Base-by-base conservation (phyloP, 192 early-diverging fungal species). In the Mortierella hygrophila region DNA sequence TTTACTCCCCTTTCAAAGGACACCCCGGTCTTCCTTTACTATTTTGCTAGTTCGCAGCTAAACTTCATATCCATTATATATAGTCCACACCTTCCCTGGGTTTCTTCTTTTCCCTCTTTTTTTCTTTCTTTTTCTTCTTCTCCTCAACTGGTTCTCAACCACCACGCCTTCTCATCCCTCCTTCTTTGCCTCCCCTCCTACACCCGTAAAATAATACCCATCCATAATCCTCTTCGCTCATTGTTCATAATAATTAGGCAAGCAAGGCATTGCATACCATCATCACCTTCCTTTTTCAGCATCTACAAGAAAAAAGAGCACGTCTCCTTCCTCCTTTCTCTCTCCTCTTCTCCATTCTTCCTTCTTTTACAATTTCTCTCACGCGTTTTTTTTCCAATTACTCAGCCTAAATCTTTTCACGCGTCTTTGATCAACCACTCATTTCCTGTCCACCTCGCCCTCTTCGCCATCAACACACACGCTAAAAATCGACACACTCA, bases 81-180 rank as follows among this genome's bases (percentile, higher is more conserved):
- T 70, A 41, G 15, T 6, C 21, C 26, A 10, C 21, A 11, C 69
- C 11, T 23, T 70, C 35, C 40, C 23, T 35, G 6, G 9, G 21
- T 70, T 70, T 41, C 47, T 46, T 46, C 47, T 49, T 49, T 49
- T 49, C 47, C 47, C 47, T 70, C 69, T 42, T 41, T n/a, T 70
- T 69, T 69, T 69, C 68, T n/a, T 70, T n/a, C 10, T 23, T 21
- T 42, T 70, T 41, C 2, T n/a, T 21, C 41, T 70, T 9, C 37
- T 70, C 23, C 1, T 41, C 23, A 63, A 23, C 60, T 37, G 75
- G 16, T 60, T 65, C 57, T 76, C 38, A 29, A 63, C 57, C 40
- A 13, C 75, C 21, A 42, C 57, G 44, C 9, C 54, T 15, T 26
- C 55, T 46, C 40, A 9, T 60, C 35, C 6, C 52, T 74, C 63